Conservation (phyloP, 2,329 filamentous ascomycete species). For the Paraphaeosphaeria minitans region DNA sequence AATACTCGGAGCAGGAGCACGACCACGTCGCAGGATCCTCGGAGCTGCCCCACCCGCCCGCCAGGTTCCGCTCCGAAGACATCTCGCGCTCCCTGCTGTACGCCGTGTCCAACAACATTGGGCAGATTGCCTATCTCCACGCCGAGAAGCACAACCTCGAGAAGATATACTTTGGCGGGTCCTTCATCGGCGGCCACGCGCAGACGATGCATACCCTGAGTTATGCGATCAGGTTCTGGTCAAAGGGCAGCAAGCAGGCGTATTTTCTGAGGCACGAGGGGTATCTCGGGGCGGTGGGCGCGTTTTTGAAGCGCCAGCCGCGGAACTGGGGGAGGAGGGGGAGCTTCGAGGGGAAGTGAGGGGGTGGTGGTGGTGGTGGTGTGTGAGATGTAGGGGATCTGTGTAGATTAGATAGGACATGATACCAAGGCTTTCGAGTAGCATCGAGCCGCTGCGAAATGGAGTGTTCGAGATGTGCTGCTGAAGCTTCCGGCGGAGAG, state of each 20-base stretch:
- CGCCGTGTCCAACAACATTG: constrained; percentile 94
- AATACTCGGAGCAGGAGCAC: constrained; percentile 41
- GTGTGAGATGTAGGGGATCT: background rate
- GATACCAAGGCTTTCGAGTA: background rate
- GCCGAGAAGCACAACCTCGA: constrained; percentile 90
- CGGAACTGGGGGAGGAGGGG: constrained; percentile 86
- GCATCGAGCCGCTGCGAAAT: no score
- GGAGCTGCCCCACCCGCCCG: constrained; percentile 44
- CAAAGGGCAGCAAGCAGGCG: constrained; percentile 88
- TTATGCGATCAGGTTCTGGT: constrained; percentile 98
- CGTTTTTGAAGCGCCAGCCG: constrained; percentile 90
- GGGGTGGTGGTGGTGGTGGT: no score
- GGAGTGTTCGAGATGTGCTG: no score
- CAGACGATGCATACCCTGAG: constrained; percentile 98
- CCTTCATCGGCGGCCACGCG: constrained; percentile 92
- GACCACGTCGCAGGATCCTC: constrained; percentile 39
- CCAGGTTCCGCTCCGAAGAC: constrained; percentile 77
- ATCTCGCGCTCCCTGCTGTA: constrained; percentile 91
- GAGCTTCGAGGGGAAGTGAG: constrained; percentile 63
- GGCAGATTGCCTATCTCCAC: constrained; percentile 96
- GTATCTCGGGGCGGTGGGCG: constrained; percentile 90
- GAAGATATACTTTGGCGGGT: constrained; percentile 96
- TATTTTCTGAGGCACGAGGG: constrained; percentile 96
- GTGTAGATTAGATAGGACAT: background rate
- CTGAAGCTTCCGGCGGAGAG: no score